Conservation (phyloP, 768 basidiomycete genomes). For the Tremella mesenterica region DNA sequence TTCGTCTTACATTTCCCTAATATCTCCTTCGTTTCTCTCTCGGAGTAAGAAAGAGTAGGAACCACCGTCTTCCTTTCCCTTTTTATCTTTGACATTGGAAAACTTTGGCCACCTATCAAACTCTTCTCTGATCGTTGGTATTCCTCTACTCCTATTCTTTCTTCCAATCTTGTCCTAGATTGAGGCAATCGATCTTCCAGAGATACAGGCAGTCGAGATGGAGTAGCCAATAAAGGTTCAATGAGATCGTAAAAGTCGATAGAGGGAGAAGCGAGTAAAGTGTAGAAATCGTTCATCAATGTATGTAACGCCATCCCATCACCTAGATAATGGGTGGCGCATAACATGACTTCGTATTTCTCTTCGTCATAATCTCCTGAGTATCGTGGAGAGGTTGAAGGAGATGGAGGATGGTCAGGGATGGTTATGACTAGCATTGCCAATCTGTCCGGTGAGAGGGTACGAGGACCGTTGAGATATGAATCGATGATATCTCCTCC, state of each 20-base stretch:
- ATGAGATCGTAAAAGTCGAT: conserved; percentile 18
- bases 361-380: conserved; percentile 17
- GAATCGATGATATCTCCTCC: conserved; percentile 50
- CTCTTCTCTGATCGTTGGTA: conserved; percentile 53
- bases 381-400: conserved; percentile 10
- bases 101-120: conserved; percentile 64
- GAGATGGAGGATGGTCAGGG: conserved; percentile 8
- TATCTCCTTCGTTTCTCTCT: conserved; percentile 55
- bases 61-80: conserved; percentile 53
- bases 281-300: conserved; percentile 71
- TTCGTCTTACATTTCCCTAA: conserved; percentile 62
- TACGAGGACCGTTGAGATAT: conserved; percentile 71
- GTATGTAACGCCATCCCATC: conserved; percentile 81
- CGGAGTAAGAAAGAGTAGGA: conserved; percentile 57
- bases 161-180: conserved; percentile 46
- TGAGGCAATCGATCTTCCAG: conserved; percentile 52
- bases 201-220: conserved; percentile 46
- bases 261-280: conserved; percentile 49
- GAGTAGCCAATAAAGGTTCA: conserved; percentile 5
- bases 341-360: conserved; percentile 60
- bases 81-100: conserved; percentile 50
- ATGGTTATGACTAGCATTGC: conserved; percentile 44
- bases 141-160: conserved; percentile 53
- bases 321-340: conserved; percentile 70
- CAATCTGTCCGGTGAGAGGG: conserved; percentile 58